phyloP scores from a whole-genome alignment of 805 yeast genomes.

The Zygosaccharomyces gambellarensis region DNA sequence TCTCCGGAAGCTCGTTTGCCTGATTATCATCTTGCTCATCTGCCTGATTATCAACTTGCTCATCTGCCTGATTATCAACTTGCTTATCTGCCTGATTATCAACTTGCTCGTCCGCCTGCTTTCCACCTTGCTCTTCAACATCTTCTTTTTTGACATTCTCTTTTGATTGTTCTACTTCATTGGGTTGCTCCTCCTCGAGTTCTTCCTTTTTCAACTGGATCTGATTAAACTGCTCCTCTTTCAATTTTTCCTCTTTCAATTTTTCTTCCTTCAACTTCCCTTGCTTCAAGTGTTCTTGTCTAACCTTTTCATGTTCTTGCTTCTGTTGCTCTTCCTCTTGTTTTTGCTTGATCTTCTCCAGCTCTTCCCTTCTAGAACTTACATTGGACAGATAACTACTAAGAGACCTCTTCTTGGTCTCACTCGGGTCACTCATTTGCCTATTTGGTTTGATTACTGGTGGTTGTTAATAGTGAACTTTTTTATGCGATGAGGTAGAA shows the following conservation, averaged over 20 bases:
- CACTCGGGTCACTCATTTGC: constrained; percentile 4
- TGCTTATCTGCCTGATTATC: not conserved
- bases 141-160: not conserved
- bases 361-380: constrained; percentile 27
- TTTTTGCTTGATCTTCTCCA: constrained; percentile 18
- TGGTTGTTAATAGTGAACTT: not conserved
- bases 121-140: not conserved
- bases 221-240: not conserved
- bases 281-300: not conserved
- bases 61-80: not conserved
- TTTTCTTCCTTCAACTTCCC: not conserved
- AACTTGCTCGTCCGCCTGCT: not conserved
- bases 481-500: not conserved
- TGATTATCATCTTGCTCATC: not conserved
- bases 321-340: constrained; percentile 6
- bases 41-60: not conserved
- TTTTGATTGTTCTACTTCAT: not conserved
- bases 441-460: not conserved
- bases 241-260: not conserved
- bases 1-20: not conserved
- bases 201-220: not conserved
- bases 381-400: constrained; percentile 34
- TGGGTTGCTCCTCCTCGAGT: not conserved
- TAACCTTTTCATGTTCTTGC: constrained; percentile 2
- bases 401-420: constrained; percentile 28